Conservation (phyloP, 192 early-diverging fungal genomes). For the Coemansia sp. region DNA sequence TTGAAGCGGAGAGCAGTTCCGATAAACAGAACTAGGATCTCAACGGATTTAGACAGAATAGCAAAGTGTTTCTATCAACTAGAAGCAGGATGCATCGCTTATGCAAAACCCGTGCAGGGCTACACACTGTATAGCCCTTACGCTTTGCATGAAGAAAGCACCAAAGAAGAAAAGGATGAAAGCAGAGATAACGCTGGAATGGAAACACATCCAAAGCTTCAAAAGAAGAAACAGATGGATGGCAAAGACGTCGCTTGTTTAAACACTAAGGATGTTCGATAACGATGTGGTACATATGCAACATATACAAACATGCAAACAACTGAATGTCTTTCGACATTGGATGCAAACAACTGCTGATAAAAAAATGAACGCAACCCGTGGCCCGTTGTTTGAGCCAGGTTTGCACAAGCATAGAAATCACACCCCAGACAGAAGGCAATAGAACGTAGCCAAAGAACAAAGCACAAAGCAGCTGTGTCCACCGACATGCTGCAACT, state of each 20-base stretch:
- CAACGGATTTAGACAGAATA: neutral
- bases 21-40: conserved; percentile 1
- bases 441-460: neutral
- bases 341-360: no score
- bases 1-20: neutral
- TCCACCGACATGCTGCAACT: neutral
- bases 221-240: no score
- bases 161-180: no score
- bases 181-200: no score
- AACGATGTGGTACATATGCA: neutral
- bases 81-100: neutral
- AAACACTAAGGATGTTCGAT: no score
- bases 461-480: neutral
- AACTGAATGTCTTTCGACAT: neutral
- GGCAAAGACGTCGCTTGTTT: no score
- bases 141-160: no score
- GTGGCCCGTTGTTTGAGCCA: neutral
- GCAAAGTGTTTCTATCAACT: neutral
- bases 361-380: no score
- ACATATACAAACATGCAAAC: neutral
- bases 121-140: no score
- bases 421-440: neutral
- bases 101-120: no score
- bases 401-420: no score
- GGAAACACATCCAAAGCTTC: no score